These are phyloP conservation scores for Backusella australiensis DNA, from an alignment of 192 early-diverging fungal genomes.

Conservation along the genomic window DNA sequence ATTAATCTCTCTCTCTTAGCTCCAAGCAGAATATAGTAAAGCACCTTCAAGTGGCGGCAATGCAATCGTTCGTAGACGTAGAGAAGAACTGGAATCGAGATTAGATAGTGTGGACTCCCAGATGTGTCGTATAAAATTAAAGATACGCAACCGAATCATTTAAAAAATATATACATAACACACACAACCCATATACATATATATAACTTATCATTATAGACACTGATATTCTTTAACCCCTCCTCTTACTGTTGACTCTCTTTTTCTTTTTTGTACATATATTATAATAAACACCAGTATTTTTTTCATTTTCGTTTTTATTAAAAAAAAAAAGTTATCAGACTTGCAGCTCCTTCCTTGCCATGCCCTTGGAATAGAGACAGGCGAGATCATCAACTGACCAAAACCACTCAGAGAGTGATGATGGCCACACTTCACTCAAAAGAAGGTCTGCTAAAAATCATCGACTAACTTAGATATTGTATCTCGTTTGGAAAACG, in stretches of 20 bases:
- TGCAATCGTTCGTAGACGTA: constrained; percentile 38
- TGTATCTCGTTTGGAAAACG: constrained; percentile 30
- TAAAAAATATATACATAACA: constrained; percentile 26
- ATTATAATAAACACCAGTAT: no score
- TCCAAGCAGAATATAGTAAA: constrained; percentile 50
- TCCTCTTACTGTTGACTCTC: constrained; percentile 8
- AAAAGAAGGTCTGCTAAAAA: constrained; percentile 25
- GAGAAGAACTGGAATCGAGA: constrained; percentile 45
- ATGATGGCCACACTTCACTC: constrained; percentile 32
- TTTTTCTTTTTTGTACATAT: not conserved
- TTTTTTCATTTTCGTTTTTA: constrained; percentile 1
- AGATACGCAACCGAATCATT: constrained; percentile 32
- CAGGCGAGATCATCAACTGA: constrained; percentile 36
- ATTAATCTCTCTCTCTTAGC: constrained; percentile 14
- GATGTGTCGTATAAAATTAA: constrained; percentile 44
- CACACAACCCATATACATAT: constrained; percentile 4
- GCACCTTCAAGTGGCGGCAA: constrained; percentile 49
- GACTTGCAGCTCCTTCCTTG: constrained; percentile 27
- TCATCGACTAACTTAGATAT: constrained; percentile 31
- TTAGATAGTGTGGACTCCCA: constrained; percentile 44
- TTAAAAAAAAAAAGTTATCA: constrained; percentile 25
- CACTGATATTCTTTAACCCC: no score
- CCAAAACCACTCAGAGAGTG: constrained; percentile 13
- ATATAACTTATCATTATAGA: no score
- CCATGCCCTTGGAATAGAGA: constrained; percentile 33